Percentiles rank a stretch among this genome's conserved stretches.
Evolutionary conservation across 768 basidiomycete species (phyloP).

Genomic region (Lactarius vividus): DNA sequence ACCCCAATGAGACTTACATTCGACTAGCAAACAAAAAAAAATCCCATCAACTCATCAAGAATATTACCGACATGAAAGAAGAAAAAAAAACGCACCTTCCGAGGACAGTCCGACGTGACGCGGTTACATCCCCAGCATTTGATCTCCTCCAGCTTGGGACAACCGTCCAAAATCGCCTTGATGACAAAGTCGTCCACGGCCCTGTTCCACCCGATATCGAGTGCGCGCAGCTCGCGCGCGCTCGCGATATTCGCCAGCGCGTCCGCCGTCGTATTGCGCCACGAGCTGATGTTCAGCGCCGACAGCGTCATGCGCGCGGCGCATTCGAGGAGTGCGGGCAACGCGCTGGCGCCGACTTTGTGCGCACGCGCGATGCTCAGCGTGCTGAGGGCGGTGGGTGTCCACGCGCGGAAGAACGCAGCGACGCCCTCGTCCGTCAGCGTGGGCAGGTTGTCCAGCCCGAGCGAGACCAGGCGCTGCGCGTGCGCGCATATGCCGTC

Average conservation of each 20-base stretch:
- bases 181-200: conserved; percentile 79
- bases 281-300: conserved; percentile 71
- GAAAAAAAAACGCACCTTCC: conserved; percentile 42
- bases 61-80: background rate
- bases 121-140: conserved; percentile 56
- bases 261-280: conserved; percentile 59
- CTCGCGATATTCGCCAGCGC: conserved; percentile 40
- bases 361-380: conserved; percentile 29
- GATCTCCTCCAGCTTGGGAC: conserved; percentile 42
- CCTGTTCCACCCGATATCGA: conserved; percentile 88
- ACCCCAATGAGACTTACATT: conserved; percentile 33
- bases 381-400: conserved; percentile 36
- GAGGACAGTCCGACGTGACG: conserved; percentile 45
- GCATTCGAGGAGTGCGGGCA: conserved; percentile 56
- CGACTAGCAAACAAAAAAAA: background rate
- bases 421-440: conserved; percentile 72
- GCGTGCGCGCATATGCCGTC: conserved; percentile 56
- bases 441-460: conserved; percentile 52
- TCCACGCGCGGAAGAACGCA: conserved; percentile 62
- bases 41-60: background rate
- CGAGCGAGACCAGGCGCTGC: conserved; percentile 48
- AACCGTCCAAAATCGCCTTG: conserved; percentile 57
- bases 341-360: conserved; percentile 31
- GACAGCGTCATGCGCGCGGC: conserved; percentile 63
- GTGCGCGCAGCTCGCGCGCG: conserved; percentile 44